These are phyloP conservation scores for Aspergillus indologenus DNA, from an alignment of 495 filamentous ascomycete species.

Conservation along the genomic window DNA sequence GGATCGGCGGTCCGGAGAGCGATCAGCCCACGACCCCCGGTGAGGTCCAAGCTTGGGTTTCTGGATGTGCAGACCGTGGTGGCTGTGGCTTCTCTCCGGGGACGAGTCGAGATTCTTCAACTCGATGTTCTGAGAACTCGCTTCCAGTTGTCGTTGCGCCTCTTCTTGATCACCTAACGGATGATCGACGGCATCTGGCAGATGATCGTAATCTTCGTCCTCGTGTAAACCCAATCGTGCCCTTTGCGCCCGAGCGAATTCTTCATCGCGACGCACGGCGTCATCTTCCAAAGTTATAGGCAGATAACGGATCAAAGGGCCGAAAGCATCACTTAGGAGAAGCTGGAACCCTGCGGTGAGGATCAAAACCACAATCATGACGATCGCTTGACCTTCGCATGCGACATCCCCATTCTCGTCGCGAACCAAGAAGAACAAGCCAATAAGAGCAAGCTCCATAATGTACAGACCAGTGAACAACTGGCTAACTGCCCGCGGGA, in stretches of 20 bases:
- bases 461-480: constrained; percentile 92
- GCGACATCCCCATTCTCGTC: constrained; percentile 55
- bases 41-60: constrained; percentile 22
- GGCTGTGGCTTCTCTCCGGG: constrained; percentile 19
- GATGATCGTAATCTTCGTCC: constrained; percentile 28
- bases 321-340: constrained; percentile 80
- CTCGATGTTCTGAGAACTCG: constrained; percentile 56
- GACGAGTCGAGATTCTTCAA: constrained; percentile 49
- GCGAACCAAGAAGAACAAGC: constrained; percentile 82
- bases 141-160: constrained; percentile 33
- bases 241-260: constrained; percentile 76
- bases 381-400: constrained; percentile 79
- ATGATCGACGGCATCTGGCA: constrained; percentile 40
- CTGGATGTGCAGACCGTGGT: constrained; percentile 11
- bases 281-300: constrained; percentile 96
- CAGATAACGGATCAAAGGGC: constrained; percentile 80
- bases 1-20: constrained; percentile 40
- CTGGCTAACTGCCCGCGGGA: constrained; percentile 92
- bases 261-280: constrained; percentile 82
- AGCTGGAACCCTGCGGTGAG: constrained; percentile 79
- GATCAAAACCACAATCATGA: constrained; percentile 75
- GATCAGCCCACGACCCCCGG: constrained; percentile 42
- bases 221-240: constrained; percentile 49
- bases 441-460: constrained; percentile 88
- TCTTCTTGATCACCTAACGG: constrained; percentile 43